Percentiles rank a stretch among this genome's conserved stretches.
Evolutionary conservation across 2,329 filamentous ascomycete species (phyloP).

Genomic region (Aspergillus fructus): DNA sequence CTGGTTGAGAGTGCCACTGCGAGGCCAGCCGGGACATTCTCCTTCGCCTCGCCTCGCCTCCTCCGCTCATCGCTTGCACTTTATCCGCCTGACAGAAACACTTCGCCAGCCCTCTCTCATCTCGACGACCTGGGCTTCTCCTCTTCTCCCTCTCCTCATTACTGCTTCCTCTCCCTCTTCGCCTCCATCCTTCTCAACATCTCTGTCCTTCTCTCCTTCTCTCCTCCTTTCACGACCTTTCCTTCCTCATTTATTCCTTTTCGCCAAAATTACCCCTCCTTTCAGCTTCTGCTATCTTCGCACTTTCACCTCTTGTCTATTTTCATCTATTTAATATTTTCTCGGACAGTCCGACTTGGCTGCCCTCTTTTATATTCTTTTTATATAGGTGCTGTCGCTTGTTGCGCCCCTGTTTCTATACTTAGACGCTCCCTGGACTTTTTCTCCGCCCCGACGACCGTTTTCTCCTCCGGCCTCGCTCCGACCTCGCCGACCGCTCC

Average conservation of each 20-base stretch:
- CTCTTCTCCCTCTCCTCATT: background rate
- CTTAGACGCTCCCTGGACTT: constrained; percentile 10
- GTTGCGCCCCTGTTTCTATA: constrained; percentile 14
- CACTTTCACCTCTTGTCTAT: constrained; percentile 13
- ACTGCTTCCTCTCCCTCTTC: background rate
- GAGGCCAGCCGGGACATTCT: background rate
- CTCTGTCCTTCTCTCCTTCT: background rate
- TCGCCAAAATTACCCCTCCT: constrained; percentile 20
- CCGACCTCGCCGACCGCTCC: constrained; percentile 8
- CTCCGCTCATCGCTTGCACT: constrained; percentile 3
- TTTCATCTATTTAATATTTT: constrained; percentile 15
- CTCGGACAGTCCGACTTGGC: constrained; percentile 7
- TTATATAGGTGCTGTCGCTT: constrained; percentile 12
- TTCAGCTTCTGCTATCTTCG: constrained; percentile 20
- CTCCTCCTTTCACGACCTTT: constrained; percentile 7
- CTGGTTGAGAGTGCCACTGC: background rate
- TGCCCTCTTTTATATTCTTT: constrained; percentile 6
- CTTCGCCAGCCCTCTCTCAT: background rate
- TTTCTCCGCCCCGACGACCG: constrained; percentile 4
- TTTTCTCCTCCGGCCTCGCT: constrained; percentile 10
- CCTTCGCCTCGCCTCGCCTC: background rate
- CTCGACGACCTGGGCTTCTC: constrained; percentile 1
- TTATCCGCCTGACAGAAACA: constrained; percentile 10
- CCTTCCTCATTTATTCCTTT: constrained; percentile 11
- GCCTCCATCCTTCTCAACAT: background rate